Evolutionary conservation across 768 basidiomycete genomes (phyloP), one percentile per base, ranked within the genome.

Genomic region (Paxillus involutus): DNA sequence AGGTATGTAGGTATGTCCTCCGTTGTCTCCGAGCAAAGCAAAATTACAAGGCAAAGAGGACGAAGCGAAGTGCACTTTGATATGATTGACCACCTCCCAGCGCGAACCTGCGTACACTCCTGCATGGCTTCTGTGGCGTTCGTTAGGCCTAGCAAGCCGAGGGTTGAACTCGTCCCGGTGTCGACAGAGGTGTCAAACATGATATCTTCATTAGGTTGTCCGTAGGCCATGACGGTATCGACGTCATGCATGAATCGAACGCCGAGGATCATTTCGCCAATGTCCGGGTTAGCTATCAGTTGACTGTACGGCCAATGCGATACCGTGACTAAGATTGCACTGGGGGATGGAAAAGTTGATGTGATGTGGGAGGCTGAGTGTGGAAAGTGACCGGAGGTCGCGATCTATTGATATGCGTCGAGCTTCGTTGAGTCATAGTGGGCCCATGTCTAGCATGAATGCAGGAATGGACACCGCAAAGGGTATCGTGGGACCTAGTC

Each of bases 141-240:
- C 3, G 88, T 90, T 1, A 93, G 71, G 5, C 76, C 64, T 19
- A 89, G 55, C 6, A 93, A 65, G 0, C 89, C 90, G 1, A 92
- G 75, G 1, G 73, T 67, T 0, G 89, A 77, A 3, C 53, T 44
- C 52, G 61, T 58, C 36, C 58, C 59, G 29, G 57, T 55, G 41
- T 59, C 52, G 19, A 61, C 60, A 30, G 55, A 55, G 5, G 48
- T 50, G 29, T 76, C 71, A 65, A 86, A 83, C 3, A 61, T 59
- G 13, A 85, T 85, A 21, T 75, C 61, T 0, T 67, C 39, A 44
- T 72, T 62, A 3, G 84, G 84, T 0, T 62, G 54, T 44, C 79
- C 75, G 65, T 86, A 89, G 0, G 84, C 85, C 79, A 91, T 80
- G 57, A 93, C 88, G 12, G 82, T 85, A 64, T 93, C 91, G 4